Base-by-base conservation (phyloP, 2,329 filamentous ascomycete genomes). In the Talaromyces sp. region DNA sequence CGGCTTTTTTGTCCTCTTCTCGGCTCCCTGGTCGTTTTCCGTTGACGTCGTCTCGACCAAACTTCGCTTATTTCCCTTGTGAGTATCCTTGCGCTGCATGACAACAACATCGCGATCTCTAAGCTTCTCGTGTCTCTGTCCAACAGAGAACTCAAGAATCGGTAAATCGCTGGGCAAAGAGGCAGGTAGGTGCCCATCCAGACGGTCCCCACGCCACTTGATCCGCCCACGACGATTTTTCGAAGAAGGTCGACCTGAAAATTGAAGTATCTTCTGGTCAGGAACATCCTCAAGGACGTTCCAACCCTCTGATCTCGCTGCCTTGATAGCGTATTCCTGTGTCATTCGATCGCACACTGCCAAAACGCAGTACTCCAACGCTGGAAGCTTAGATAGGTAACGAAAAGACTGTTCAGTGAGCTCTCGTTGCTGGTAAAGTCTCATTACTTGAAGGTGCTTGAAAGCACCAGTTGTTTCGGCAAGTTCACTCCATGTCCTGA, bases 401-500 rank as follows among this genome's bases (percentile, higher is more conserved):
- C 70, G 68, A 52, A 81, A 73, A 3, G 74, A 64, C 19, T 72
- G 69, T 16, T 65, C 54, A 3, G 74, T 76, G 1, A 81, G 35
- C 4, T 73, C 64, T 7, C 66, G 62, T 60, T 81, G 79, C 43
- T 72, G 65, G 27, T 70, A 70, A 47, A 82, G 66, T 49, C 76
- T 69, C 37, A 82, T 62, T 24, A 78, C 68, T 3, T 76, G 74
- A 3, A 82, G 71, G 60, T 80, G 72, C 50, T 72, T 70, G 63
- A 82, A 78, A 6, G 75, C 75, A 10, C 69, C 68, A 8, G 72
- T 67, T 3, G 68, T 66, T 35, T 69, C 63, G 8, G 73, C 74
- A 59, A 77, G 68, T 58, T 82, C 80, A 27, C 75, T 69, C 80
- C 80, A 82, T 14, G 74, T 74, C 62, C 76, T 74, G 24, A 81